Evolutionary conservation across 225 moss, liverwort and hornwort species (phyloP).

Genomic region (Sphagnum contortum): DNA sequence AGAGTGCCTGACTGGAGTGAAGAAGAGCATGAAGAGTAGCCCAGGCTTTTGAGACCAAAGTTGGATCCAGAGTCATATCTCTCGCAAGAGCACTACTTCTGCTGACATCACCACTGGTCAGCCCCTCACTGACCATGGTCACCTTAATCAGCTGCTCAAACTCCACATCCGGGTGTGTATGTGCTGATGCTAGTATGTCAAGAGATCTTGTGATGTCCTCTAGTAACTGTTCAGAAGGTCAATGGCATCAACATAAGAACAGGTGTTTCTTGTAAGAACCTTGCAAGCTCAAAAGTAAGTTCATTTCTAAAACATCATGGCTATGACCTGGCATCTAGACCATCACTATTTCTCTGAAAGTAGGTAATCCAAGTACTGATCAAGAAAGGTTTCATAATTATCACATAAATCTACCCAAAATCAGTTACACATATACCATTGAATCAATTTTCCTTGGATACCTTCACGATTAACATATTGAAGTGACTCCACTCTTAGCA

Average conservation of each 20-base stretch:
- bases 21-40: slow-evolving; percentile 70
- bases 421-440: no score
- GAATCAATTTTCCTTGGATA: no score
- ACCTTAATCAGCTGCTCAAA: slow-evolving; percentile 74
- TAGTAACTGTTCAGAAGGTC: slow-evolving; percentile 57
- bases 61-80: slow-evolving; percentile 40
- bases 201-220: slow-evolving; percentile 68
- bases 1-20: slow-evolving; percentile 59
- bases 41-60: slow-evolving; percentile 60
- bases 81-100: slow-evolving; percentile 34
- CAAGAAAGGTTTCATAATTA: no score
- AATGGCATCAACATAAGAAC: not conserved
- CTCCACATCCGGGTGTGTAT: slow-evolving; percentile 69
- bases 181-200: slow-evolving; percentile 58
- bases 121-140: slow-evolving; percentile 83
- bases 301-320: no score
- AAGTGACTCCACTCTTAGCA: no score
- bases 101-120: slow-evolving; percentile 32
- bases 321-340: no score
- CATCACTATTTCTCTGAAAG: no score
- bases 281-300: no score
- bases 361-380: no score
- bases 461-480: no score
- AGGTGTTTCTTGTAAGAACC: no score
- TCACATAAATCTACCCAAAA: no score